These are phyloP conservation scores for Neonothopanus nambi DNA, from an alignment of 1,284 basidiomycete genomes.

Conservation along the genomic window DNA sequence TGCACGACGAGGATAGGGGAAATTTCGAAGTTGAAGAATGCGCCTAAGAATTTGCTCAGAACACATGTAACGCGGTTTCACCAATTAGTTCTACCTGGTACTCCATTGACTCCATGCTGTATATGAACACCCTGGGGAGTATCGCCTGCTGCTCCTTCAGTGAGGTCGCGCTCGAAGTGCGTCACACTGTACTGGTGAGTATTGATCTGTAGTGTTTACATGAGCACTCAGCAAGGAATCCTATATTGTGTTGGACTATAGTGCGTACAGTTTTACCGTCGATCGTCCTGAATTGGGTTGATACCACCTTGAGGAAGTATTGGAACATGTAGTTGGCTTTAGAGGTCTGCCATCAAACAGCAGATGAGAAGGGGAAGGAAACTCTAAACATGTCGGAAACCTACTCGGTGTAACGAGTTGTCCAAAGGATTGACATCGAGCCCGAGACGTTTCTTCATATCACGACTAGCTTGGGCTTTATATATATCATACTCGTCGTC, in stretches of 20 bases:
- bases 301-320: constrained; percentile 97
- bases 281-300: constrained; percentile 86
- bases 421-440: constrained; percentile 82
- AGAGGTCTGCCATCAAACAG: constrained; percentile 47
- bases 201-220: constrained; percentile 52
- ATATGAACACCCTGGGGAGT: constrained; percentile 75
- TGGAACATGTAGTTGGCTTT: constrained; percentile 90
- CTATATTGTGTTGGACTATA: neutral
- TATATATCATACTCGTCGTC: constrained; percentile 76
- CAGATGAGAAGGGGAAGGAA: constrained; percentile 7
- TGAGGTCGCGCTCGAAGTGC: constrained; percentile 91
- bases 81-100: constrained; percentile 57
- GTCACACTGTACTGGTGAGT: constrained; percentile 94
- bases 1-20: constrained; percentile 95
- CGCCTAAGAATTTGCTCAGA: constrained; percentile 41
- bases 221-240: constrained; percentile 5
- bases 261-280: constrained; percentile 64
- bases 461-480: constrained; percentile 61
- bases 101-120: constrained; percentile 78
- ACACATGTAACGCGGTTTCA: constrained; percentile 3
- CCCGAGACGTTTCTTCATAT: constrained; percentile 77
- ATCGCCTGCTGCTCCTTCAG: constrained; percentile 58
- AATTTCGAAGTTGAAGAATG: constrained; percentile 97
- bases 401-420: constrained; percentile 63
- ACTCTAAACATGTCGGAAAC: constrained; percentile 19